Evolutionary conservation across 768 basidiomycete genomes (phyloP).

Genomic region (Lentinula aciculospora): DNA sequence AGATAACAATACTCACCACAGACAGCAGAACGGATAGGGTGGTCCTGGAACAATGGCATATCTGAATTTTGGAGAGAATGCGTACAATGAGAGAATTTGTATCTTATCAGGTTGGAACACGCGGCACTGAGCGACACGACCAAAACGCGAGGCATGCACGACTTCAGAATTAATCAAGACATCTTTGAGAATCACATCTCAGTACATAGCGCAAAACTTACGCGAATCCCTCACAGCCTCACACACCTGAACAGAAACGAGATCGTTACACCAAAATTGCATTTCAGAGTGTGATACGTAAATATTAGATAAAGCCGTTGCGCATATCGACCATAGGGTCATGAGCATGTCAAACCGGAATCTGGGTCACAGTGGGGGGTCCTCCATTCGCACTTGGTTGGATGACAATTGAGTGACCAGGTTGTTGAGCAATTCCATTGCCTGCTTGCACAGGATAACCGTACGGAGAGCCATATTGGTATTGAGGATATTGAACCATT

Average conservation of each 20-base stretch:
- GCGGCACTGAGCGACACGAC: slow-evolving; percentile 15
- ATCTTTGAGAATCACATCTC: too few relatives aligned
- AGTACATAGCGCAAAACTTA: not conserved
- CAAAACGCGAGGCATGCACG: slow-evolving; percentile 1
- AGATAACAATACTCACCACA: slow-evolving; percentile 24
- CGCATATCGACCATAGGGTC: not conserved
- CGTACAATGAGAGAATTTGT: slow-evolving; percentile 6
- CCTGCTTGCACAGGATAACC: slow-evolving; percentile 21
- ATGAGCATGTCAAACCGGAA: slow-evolving; percentile 34
- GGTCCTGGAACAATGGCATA: slow-evolving; percentile 47
- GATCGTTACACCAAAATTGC: not conserved
- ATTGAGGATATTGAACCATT: slow-evolving; percentile 27
- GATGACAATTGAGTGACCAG: slow-evolving; percentile 62
- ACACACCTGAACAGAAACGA: not conserved
- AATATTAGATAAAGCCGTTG: not conserved
- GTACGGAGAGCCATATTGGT: slow-evolving; percentile 17
- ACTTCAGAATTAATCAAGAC: not conserved
- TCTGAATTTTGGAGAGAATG: not conserved
- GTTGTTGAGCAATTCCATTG: slow-evolving; percentile 39
- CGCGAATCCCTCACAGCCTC: too few relatives aligned
- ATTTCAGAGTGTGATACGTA: not conserved
- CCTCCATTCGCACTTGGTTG: slow-evolving; percentile 60
- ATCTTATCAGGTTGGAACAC: slow-evolving; percentile 15
- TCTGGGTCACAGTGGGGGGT: slow-evolving; percentile 55
- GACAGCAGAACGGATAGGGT: slow-evolving; percentile 38